Conservation (phyloP, 176 grass and related monocot species). For the Bothriochloa decipiens region DNA sequence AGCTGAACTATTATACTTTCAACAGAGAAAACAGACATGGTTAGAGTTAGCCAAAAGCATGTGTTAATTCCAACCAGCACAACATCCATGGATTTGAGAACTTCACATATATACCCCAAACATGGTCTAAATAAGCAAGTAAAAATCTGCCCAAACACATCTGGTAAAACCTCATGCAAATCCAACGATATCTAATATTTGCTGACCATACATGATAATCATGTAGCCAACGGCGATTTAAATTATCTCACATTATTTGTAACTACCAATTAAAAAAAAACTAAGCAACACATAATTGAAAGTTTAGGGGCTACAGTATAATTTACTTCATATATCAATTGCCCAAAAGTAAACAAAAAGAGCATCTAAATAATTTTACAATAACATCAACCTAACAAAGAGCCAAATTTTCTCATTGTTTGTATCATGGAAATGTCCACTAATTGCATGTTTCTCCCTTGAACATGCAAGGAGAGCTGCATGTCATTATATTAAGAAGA, state of each 20-base stretch:
- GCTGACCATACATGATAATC: not conserved
- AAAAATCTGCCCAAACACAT: not conserved
- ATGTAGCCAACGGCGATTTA: not conserved
- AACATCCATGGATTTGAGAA: not conserved
- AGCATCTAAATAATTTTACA: not conserved
- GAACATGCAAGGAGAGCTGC: not conserved
- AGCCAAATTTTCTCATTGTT: not conserved
- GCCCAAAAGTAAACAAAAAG: not conserved
- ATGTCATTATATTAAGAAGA: not conserved
- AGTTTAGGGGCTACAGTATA: not conserved
- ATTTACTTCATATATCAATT: not conserved
- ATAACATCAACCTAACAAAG: not conserved
- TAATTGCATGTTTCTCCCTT: not conserved
- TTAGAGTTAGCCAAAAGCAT: not conserved
- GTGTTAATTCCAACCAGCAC: not conserved
- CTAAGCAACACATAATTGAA: not conserved
- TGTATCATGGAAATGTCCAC: conserved; percentile 17
- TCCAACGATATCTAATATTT: not conserved
- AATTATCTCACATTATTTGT: not conserved
- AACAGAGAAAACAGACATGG: not conserved
- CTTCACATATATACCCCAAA: not conserved
- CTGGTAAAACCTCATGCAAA: not conserved
- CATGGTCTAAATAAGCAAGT: not conserved
- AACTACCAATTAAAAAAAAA: not conserved
- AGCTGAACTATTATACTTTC: not conserved